Base-by-base conservation (phyloP, 139 green algal genomes). In the Coccomyxa sp. region DNA sequence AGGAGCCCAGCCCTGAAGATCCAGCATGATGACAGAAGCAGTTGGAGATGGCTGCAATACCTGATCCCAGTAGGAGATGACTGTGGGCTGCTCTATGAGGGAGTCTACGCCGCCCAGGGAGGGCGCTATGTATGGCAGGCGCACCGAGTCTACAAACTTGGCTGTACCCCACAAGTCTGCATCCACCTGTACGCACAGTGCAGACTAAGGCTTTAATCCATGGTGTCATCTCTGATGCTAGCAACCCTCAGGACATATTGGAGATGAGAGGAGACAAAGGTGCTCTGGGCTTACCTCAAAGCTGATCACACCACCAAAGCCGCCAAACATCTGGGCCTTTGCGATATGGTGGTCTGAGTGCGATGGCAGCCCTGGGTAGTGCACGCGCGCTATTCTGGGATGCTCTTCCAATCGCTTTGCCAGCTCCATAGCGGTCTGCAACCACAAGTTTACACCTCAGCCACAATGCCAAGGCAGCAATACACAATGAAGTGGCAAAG, bases 81-180 rank as follows among this genome's bases (percentile, higher is more conserved):
- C 90, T 22, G 97, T 97, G 14, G 97, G 97, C 91, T 99, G 97
- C 87, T 99, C 97, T 75, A 99, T 98, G 31, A 99, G 88, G 3
- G 84, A 92, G 87, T 99, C 97, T 38, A 98, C 94, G n/a, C 97
- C 97, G 9, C 97, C 97, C 55, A 99, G 86, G 10, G 90, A 97
- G 7, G 97, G 97, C 33, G 96, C 97, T 75, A 99, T 99, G 92
- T 99, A 99, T 1, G 97, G 97, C 58, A 99, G 86, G 73, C 83
- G 86, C 31, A 95, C 88, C 27, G 64, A 76, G 82, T 99, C 97
- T 39, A 99, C 95, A 82, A 99, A 94, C 68, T 89, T 88, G 14
- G 96, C 92, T 27, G 95, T 97, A 39, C 78, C 38, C 94, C 91
- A 94, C 71, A 99, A 82, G 76, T 97, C 95, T 18, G 95, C 96